Evolutionary conservation across 805 yeast species (phyloP).

Genomic region (Candida qinlingensis): DNA sequence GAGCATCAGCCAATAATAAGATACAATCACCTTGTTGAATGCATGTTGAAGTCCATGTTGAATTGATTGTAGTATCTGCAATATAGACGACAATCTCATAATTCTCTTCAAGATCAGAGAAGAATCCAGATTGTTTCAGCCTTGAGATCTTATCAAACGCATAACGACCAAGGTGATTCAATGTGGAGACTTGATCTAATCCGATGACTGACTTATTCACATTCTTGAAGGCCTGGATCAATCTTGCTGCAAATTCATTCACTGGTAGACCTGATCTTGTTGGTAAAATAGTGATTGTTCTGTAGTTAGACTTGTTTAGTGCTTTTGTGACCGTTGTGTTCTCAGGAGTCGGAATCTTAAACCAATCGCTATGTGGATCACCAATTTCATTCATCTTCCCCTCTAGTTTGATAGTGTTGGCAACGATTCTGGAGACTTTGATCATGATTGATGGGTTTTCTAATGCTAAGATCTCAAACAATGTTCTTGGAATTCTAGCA

Average conservation of each 20-base stretch:
- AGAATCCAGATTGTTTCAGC: slow-evolving; percentile 80
- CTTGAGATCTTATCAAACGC: slow-evolving; percentile 89
- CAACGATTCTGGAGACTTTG: slow-evolving; percentile 83
- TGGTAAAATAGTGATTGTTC: slow-evolving; percentile 84
- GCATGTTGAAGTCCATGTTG: slow-evolving; percentile 90
- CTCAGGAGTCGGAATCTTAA: slow-evolving; percentile 28
- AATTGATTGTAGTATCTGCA: slow-evolving; percentile 76
- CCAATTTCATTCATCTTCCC: slow-evolving; percentile 11
- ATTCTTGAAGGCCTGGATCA: slow-evolving; percentile 64
- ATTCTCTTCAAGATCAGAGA: slow-evolving; percentile 85
- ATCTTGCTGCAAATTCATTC: slow-evolving; percentile 69
- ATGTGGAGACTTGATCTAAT: slow-evolving; percentile 76
- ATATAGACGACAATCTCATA: slow-evolving; percentile 86
- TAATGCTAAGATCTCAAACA: slow-evolving; percentile 79
- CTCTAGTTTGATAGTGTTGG: slow-evolving; percentile 39
- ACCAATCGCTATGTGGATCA: slow-evolving; percentile 1
- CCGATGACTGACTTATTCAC: slow-evolving; percentile 72
- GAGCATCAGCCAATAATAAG: slow-evolving; percentile 81
- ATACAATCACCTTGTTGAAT: slow-evolving; percentile 94
- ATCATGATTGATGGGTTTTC: slow-evolving; percentile 89
- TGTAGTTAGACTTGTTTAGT: slow-evolving; percentile 43
- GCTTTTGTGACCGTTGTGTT: slow-evolving; percentile 7
- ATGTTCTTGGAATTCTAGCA: slow-evolving; percentile 85
- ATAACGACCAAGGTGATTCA: slow-evolving; percentile 79
- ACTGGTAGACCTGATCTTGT: slow-evolving; percentile 80